Conservation (phyloP, 805 yeast species). For the Starmerella riodocensis region DNA sequence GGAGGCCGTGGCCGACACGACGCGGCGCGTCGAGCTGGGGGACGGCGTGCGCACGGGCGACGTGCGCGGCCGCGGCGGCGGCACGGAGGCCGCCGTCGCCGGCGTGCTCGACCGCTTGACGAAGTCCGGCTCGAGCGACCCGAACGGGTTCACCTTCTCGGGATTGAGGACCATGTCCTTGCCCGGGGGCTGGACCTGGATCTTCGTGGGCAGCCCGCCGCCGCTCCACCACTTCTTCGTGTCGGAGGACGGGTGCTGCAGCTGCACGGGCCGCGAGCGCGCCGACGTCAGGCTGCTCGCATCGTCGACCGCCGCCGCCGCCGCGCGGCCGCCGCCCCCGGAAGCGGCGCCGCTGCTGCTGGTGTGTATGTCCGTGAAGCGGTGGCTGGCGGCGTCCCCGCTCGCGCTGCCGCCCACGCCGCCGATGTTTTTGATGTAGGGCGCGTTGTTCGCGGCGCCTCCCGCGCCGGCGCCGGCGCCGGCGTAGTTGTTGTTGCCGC, state of each 20-base stretch:
- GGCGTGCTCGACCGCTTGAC: conserved; percentile 23
- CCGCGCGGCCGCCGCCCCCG: too few relatives aligned
- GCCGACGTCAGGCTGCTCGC: too few relatives aligned
- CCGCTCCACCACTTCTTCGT: conserved; percentile 84
- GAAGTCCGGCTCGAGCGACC: conserved; percentile 39
- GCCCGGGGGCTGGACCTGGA: conserved; percentile 36
- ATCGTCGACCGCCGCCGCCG: too few relatives aligned
- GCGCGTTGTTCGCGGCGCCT: background rate
- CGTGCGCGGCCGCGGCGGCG: background rate
- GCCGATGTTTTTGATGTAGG: too few relatives aligned
- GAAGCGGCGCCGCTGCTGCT: too few relatives aligned
- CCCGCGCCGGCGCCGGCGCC: background rate
- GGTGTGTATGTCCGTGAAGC: too few relatives aligned
- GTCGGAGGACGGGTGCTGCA: conserved; percentile 87
- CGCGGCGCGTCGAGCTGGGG: background rate
- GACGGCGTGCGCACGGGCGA: background rate
- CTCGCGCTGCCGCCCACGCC: too few relatives aligned
- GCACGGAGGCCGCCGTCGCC: background rate
- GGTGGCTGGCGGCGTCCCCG: too few relatives aligned
- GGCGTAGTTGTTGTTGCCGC: background rate
- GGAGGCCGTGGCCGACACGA: background rate
- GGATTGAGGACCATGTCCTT: conserved; percentile 52
- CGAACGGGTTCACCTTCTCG: conserved; percentile 53
- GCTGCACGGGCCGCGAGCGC: conserved; percentile 14
- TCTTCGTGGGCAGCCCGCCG: conserved; percentile 61